Evolutionary conservation across 352 stramenopile genomes (phyloP), one percentile per base, ranked within the genome.

Genomic region (Phytopythium oedochilum): DNA sequence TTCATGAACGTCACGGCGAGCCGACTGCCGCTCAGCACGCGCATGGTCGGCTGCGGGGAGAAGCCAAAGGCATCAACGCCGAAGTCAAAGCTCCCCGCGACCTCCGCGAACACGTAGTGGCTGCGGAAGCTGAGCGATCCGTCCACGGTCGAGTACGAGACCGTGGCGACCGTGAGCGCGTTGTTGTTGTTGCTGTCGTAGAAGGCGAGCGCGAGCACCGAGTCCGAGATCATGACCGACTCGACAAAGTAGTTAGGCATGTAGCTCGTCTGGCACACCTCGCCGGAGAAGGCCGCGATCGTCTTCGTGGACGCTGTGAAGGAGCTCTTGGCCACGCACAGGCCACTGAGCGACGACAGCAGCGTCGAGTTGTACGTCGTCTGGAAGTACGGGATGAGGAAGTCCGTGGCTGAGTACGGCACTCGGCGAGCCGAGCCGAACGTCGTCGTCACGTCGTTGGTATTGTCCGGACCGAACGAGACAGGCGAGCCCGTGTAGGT

Each of bases 1-100:
- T 91, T 91, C 29, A 85, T 43, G 57, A 91, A 88, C 42, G 68
- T 76, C 35, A 91, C 67, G 8, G 72, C 81, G 3, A 91, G 51
- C 20, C 81, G 81, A 54, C 77, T 78, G 26, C 68, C 62, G 23
- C 67, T 64, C 39, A 86, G 46, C 35, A 82, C 60, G 17, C 58
- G 62, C 18, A 86, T 52, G 2, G 51, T 75, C 15, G 70, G 66
- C 48, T 76, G 69, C 20, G 76, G 59, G n/a, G 26, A 73, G 54
- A 70, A 88, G 3, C 45, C 59, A 32, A 72, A 83, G 5, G 34
- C 26, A 25, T 28, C 47, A 4, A 25, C 51, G 40, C 66, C 66
- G 36, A 64, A 88, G 28, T 78, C 75, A 28, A 80, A 81, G n/a
- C 31, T 15, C 20, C 81, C 78, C 10, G 29, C 53, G 9, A 75